These are phyloP conservation scores for Acacia melanoxylon DNA, from an alignment of 306 rosid genomes.

Conservation along the genomic window DNA sequence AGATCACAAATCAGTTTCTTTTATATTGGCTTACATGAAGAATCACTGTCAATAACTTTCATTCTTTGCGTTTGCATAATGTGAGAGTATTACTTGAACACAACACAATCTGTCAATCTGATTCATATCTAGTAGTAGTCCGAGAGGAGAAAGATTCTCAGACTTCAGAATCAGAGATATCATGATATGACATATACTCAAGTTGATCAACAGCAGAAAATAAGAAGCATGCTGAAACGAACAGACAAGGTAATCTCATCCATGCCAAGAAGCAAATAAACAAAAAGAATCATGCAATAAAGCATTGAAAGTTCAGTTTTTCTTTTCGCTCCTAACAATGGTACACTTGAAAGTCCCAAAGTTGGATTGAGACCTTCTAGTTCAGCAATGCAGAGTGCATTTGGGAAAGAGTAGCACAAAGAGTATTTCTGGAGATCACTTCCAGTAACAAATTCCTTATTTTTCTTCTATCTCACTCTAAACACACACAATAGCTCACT, in stretches of 20 bases:
- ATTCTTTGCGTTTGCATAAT: neutral
- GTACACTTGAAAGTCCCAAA: neutral
- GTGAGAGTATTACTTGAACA: slow-evolving; percentile 2
- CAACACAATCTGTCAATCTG: neutral
- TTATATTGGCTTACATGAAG: neutral
- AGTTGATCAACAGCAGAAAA: neutral
- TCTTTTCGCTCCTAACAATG: neutral
- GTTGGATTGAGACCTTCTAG: neutral
- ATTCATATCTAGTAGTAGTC: neutral
- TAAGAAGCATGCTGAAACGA: slow-evolving; percentile 9
- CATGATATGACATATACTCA: neutral
- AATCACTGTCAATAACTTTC: neutral
- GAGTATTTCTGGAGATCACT: neutral
- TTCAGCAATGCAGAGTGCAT: neutral
- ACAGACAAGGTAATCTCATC: neutral
- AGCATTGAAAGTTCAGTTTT: slow-evolving; percentile 1
- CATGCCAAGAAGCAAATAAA: slow-evolving; percentile 3
- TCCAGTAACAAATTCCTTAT: neutral
- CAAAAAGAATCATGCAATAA: neutral
- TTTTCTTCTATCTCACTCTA: neutral
- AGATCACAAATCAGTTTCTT: slow-evolving; percentile 1
- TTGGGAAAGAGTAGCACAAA: neutral
- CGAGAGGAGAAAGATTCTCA: neutral
- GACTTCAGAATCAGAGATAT: neutral
- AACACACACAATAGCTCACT: neutral